Evolutionary conservation across 345 rosid genomes (phyloP).

Genomic region (Anacardium occidentale): DNA sequence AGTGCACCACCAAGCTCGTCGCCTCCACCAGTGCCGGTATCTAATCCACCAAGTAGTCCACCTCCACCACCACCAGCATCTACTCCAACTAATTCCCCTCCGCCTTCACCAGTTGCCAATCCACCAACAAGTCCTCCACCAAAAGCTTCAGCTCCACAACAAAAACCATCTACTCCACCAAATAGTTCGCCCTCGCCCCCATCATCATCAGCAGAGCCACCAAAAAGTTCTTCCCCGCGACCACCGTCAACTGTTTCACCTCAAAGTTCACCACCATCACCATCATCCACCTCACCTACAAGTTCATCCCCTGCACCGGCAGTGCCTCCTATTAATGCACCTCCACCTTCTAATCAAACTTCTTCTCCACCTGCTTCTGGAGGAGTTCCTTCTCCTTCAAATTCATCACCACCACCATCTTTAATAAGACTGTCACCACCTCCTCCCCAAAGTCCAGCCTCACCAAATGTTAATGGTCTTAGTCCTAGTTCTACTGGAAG

Average conservation of each 20-base stretch:
- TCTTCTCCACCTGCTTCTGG: constrained; percentile 31
- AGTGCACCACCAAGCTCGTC: constrained; percentile 23
- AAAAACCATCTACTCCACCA: constrained; percentile 19
- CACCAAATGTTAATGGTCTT: constrained; percentile 29
- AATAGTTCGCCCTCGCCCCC: constrained; percentile 22
- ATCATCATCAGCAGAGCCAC: constrained; percentile 26
- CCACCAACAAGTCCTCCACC: constrained; percentile 33
- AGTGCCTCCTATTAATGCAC: constrained; percentile 21
- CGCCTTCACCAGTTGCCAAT: too few relatives aligned
- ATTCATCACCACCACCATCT: constrained; percentile 42
- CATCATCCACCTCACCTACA: constrained; percentile 24
- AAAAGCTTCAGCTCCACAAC: constrained; percentile 24
- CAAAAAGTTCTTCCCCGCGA: constrained; percentile 32
- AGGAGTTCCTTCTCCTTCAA: constrained; percentile 38
- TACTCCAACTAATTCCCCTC: not conserved
- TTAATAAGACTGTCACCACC: constrained; percentile 35
- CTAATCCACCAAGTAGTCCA: constrained; percentile 20
- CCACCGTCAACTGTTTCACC: constrained; percentile 26
- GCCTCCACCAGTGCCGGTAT: constrained; percentile 32
- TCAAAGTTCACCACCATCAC: constrained; percentile 38
- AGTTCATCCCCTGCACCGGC: constrained; percentile 31
- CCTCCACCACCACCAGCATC: constrained; percentile 33
- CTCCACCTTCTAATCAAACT: constrained; percentile 37
- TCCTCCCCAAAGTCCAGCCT: constrained; percentile 31
- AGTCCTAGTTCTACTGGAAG: constrained; percentile 36